These are phyloP conservation scores for Perkinsus chesapeaki DNA, from an alignment of 169 alveolate genomes.

Conservation along the genomic window DNA sequence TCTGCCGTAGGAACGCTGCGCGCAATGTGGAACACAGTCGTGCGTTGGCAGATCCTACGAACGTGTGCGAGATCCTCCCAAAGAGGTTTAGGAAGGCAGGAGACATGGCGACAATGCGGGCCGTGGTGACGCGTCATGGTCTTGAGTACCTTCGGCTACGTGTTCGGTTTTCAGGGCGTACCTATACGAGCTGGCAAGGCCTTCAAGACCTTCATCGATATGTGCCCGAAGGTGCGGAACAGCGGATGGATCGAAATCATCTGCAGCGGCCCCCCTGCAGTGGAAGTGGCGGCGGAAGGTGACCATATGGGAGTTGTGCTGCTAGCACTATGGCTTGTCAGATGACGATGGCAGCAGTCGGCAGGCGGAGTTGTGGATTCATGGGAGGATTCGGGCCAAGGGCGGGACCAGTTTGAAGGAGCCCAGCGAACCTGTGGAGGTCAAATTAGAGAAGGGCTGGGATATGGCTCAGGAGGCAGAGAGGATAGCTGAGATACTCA, in stretches of 20 bases:
- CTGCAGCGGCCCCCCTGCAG: not conserved
- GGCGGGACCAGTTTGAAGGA: not conserved
- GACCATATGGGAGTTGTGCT: too few relatives aligned
- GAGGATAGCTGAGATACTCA: not conserved
- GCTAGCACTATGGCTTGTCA: too few relatives aligned
- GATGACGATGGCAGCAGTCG: too few relatives aligned
- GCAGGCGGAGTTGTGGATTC: not conserved
- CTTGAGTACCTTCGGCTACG: not conserved
- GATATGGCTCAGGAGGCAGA: not conserved
- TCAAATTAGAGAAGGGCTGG: not conserved
- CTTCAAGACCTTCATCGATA: not conserved
- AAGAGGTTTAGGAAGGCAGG: not conserved
- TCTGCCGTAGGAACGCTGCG: not conserved
- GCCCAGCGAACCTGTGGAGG: not conserved
- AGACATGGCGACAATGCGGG: not conserved
- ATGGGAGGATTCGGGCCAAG: not conserved
- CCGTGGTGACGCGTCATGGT: not conserved
- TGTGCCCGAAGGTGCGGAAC: not conserved
- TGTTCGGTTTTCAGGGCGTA: not conserved
- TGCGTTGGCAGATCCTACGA: not conserved
- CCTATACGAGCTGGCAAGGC: not conserved
- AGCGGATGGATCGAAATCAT: not conserved
- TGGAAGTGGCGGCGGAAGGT: too few relatives aligned
- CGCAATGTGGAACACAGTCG: not conserved
- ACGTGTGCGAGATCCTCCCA: not conserved